Evolutionary conservation across 2,329 filamentous ascomycete genomes (phyloP).

Genomic region (Alternaria gansuensis): DNA sequence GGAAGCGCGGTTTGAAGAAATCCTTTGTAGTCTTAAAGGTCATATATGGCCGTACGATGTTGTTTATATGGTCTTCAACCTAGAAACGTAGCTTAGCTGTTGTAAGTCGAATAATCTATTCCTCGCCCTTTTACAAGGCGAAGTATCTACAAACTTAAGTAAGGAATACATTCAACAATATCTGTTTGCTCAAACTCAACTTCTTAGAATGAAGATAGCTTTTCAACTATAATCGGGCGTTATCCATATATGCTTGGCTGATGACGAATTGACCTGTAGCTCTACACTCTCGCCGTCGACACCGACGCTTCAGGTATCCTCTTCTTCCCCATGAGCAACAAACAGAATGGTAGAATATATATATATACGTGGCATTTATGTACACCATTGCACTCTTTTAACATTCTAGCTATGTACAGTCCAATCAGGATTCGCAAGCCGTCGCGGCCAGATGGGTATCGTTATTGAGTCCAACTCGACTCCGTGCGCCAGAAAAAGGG

Average conservation of each 20-base stretch:
- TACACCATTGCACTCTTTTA: background rate
- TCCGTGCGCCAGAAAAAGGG: background rate
- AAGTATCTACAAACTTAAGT: no score
- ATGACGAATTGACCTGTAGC: no score
- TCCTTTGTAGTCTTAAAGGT: background rate
- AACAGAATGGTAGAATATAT: background rate
- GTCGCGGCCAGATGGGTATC: background rate
- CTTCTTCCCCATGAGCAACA: background rate
- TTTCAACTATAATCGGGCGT: no score
- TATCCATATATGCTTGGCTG: no score
- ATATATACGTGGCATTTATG: background rate
- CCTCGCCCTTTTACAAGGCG: no score
- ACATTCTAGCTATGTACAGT: slow-evolving; percentile 3
- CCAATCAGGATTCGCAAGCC: background rate
- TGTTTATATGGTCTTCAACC: background rate
- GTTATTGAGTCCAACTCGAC: background rate
- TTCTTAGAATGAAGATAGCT: no score
- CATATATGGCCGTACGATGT: background rate
- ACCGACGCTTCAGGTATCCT: background rate
- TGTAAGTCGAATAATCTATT: no score
- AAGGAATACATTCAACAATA: no score
- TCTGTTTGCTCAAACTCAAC: no score
- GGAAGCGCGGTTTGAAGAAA: background rate
- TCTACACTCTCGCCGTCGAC: no score
- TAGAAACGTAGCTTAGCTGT: background rate